Evolutionary conservation across 2,329 filamentous ascomycete species (phyloP).

Genomic region (Calonectria naviculata): DNA sequence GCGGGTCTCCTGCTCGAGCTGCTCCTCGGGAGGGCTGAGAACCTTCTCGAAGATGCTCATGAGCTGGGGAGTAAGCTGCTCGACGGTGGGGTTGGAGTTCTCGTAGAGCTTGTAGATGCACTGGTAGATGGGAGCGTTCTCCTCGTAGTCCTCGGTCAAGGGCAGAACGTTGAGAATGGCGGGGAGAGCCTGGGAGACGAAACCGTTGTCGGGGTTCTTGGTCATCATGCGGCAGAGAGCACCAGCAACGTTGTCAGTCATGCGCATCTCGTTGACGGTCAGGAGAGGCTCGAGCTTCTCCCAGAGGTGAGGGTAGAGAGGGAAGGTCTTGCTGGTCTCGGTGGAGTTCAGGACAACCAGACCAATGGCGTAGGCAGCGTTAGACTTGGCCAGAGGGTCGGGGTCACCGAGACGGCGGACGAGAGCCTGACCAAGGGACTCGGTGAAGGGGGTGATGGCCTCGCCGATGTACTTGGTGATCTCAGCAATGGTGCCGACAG

Average conservation of each 20-base stretch:
- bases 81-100: constrained; percentile 74
- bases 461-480: constrained; percentile 86
- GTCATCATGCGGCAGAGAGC: constrained; percentile 94
- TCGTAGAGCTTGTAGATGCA: constrained; percentile 91
- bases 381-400: constrained; percentile 92
- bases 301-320: constrained; percentile 83
- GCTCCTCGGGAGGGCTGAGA: constrained; percentile 76
- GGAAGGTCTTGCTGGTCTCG: constrained; percentile 75
- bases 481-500: constrained; percentile 93
- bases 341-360: constrained; percentile 85
- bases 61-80: constrained; percentile 76
- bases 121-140: constrained; percentile 93
- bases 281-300: constrained; percentile 88
- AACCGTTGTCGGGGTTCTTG: constrained; percentile 85
- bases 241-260: constrained; percentile 93
- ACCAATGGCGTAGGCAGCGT: constrained; percentile 91
- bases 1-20: constrained; percentile 79
- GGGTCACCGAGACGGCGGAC: constrained; percentile 90
- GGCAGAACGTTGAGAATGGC: constrained; percentile 83
- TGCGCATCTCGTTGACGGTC: constrained; percentile 79
- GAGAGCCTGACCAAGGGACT: constrained; percentile 80
- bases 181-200: constrained; percentile 84
- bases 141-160: constrained; percentile 92
- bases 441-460: constrained; percentile 85
- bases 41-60: constrained; percentile 80